Conservation (phyloP, 331 rosid genomes). For the Quercus lobata region DNA sequence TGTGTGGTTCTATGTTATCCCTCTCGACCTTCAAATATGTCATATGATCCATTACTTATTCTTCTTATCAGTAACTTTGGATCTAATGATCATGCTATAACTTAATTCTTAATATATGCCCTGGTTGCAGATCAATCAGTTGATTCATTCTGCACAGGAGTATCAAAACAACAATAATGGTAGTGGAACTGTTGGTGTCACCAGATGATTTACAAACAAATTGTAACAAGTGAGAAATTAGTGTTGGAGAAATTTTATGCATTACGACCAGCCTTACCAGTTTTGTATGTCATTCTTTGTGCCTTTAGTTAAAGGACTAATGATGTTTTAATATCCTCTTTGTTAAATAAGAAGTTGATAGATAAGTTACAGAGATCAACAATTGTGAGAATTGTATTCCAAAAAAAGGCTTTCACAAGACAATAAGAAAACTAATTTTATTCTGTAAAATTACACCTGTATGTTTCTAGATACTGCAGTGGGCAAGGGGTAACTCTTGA, state of each 20-base stretch:
- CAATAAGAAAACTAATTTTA: background rate
- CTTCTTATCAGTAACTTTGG: background rate
- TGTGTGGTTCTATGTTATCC: background rate
- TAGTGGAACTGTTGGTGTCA: slow-evolving; percentile 6
- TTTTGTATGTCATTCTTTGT: background rate
- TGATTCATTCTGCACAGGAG: slow-evolving; percentile 7
- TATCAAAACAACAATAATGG: slow-evolving; percentile 9
- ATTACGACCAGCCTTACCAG: background rate
- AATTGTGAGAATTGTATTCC: background rate
- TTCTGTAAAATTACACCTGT: no score
- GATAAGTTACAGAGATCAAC: background rate
- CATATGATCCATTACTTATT: background rate
- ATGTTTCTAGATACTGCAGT: background rate
- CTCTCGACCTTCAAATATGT: background rate
- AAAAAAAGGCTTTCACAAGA: background rate
- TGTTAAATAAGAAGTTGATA: background rate
- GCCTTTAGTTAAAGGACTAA: background rate
- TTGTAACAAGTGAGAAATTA: slow-evolving; percentile 19
- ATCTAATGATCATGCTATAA: background rate
- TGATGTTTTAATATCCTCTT: background rate
- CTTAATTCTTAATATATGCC: slow-evolving; percentile 3
- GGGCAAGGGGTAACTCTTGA: background rate
- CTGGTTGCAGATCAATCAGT: slow-evolving; percentile 10
- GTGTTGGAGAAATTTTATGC: background rate
- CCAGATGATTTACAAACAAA: slow-evolving; percentile 5